Evolutionary conservation across 2,329 filamentous ascomycete species (phyloP), one percentile per base, ranked within the genome.

Genomic region (Trichophyton mentagrophytes): DNA sequence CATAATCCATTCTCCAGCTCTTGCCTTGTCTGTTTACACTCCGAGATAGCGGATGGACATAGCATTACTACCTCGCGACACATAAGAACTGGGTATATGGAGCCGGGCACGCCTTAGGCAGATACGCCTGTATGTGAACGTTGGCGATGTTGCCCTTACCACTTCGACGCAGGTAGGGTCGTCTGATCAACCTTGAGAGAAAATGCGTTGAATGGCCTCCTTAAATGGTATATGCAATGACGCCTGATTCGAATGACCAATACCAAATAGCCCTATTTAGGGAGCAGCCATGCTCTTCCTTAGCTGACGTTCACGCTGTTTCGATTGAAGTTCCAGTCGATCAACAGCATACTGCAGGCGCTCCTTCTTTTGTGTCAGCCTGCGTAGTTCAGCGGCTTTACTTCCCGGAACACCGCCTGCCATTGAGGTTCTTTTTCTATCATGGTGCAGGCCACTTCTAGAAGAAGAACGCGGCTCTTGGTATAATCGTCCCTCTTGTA

Each of bases 271-370:
- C 22, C 20, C 5, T 22, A 8, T 40, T 66, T 66, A 75, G 61
- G 74, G 73, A 55, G 80, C 79, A 64, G 84, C 85, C 82, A 88
- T 85, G 71, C 85, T 88, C 81, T 85, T 88, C 71, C 85, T 80
- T 74, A 89, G 72, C 69, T 88, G 85, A 66, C 86, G 79, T 72
- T 88, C 82, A 70, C 81, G 76, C 74, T 96, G 90, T 67, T 85
- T 80, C n/a, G 89, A 87, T 76, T 96, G 89, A 68, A 96, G 71
- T 77, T 93, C 89, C 65, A 96, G 73, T 63, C 90, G 81, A 70
- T 93, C 89, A 17, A 96, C 89, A 30, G 89, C 87, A 76, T 95
- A 96, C 71, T 88, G 85, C 67, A 96, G 75, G 57, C 89, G 83
- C 73, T 95, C 90, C 74, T 89, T 92, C 74, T 90, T 87, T 77